Evolutionary conservation across 805 yeast species (phyloP), one percentile per base, ranked within the genome.

Genomic region (Ogataea nitratoaversa): DNA sequence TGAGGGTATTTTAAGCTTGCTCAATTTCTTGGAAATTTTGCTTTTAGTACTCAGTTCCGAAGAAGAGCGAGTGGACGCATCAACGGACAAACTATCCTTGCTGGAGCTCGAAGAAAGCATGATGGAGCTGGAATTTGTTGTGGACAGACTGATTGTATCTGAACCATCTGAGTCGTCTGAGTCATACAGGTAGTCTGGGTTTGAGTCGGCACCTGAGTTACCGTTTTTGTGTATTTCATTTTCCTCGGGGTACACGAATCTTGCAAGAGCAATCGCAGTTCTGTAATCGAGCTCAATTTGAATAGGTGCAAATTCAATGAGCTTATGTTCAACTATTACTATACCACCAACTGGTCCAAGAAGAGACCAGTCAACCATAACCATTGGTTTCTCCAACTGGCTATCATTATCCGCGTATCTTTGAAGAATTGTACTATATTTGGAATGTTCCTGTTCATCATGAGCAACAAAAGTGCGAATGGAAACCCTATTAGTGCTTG

Each of bases 381-480:
- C 59, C 62, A 71, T 57, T 2, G 74, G 70, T 12, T 37, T 38
- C 11, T 43, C 35, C 2, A n/a, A n/a, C n/a, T n/a, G n/a, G n/a
- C 36, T 27, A 14, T 40, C 42, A n/a, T 40, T 25, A 19, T 35
- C 34, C 27, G 42, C 45, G 44, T 47, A 33, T 44, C 49, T 47
- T 2, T 84, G 69, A 17, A 89, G 62, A 19, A 91, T 66, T 44
- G 87, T 90, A 1, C 89, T 86, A 52, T 82, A 86, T 1, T 69
- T 56, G 0, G 88, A 75, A 7, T 68, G 61, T 9, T 67, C 66
- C 39, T 75, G 76, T 40, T 85, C 62, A 54, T 89, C 87, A 53
- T 83, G 75, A 0, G 87, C 88, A 49, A 84, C 86, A 47, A 89
- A 65, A 66, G 80, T 76, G n/a, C 70, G 68, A 22, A 90, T 70